Evolutionary conservation across 2,329 filamentous ascomycete genomes (phyloP).

Genomic region (Aspergillus sojae): DNA sequence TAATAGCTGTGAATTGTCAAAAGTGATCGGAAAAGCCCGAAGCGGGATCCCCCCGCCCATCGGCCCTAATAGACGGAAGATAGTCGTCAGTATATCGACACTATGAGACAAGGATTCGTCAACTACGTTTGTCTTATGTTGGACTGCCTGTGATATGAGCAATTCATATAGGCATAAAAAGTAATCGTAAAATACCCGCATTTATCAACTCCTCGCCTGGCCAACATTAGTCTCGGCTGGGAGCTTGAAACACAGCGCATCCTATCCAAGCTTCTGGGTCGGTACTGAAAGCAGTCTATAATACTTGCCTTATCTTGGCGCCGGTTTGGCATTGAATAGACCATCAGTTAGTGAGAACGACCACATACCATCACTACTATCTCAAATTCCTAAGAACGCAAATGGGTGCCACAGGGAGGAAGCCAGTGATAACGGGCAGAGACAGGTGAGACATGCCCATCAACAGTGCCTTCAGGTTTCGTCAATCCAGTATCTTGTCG

Average conservation of each 20-base stretch:
- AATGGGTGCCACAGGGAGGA: background rate
- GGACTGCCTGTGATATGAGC: background rate
- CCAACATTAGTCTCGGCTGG: background rate
- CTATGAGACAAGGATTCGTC: background rate
- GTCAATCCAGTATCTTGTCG: background rate
- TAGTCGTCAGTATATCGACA: background rate
- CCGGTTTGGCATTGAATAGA: background rate
- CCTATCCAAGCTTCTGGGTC: background rate
- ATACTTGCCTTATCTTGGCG: background rate
- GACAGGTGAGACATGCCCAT: too few species aligned
- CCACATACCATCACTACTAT: background rate
- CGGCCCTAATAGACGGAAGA: background rate
- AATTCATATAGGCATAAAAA: too few species aligned
- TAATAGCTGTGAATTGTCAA: background rate
- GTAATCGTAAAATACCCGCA: too few species aligned
- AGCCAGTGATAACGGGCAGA: background rate
- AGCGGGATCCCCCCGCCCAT: background rate
- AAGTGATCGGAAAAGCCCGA: background rate
- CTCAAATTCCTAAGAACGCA: background rate
- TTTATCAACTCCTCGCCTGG: too few species aligned
- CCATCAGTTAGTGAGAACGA: background rate
- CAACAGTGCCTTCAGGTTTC: background rate
- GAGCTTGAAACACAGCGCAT: background rate
- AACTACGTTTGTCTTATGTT: background rate
- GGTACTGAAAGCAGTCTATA: background rate